Evolutionary conservation across 495 filamentous ascomycete genomes (phyloP), one percentile per base, ranked within the genome.

Genomic region (Elasticomyces elasticus): DNA sequence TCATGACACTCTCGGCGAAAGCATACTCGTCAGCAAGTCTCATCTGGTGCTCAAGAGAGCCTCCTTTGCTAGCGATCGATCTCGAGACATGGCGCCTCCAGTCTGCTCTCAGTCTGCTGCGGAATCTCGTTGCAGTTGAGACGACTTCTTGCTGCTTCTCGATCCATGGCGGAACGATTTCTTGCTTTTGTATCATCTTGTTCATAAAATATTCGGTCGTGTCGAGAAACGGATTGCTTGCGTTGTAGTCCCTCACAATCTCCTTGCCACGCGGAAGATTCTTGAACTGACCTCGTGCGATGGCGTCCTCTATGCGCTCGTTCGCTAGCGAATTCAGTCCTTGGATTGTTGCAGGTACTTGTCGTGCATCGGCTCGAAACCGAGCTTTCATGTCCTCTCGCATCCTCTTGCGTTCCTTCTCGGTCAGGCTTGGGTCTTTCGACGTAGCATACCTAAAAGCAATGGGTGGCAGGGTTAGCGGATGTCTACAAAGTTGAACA

Each of bases 171-270:
- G 85, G 85, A 2, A 85, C 81, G 41, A 87, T 81, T 10, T 86
- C 92, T 66, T 98, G 92, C 51, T 86, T 85, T 70, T 96, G 84
- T 57, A 98, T 96, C 65, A 97, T 96, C 71, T 94, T 94, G 67
- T 98, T 98, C 83, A 98, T 84, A 60, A 97, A 87, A 66, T 95
- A 96, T 68, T 95, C 91, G 0, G 94, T 97, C 1, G 92, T 97
- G 66, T 97, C 89, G 30, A 97, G 76, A 65, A 92, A 98, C 0
- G 94, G 89, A 63, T 82, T 92, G 56, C 82, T 84, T 1, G 86
- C 86, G 62, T 87, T 83, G 48, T 88, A 72, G 64, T 95, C 91
- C 19, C 82, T 72, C 67, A 90, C 79, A 0, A 87, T 74, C 13
- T 80, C 82, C 60, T 87, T 86, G 0, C 92, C 92, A 11, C 92